Evolutionary conservation across 140 eudicot species (phyloP).

Genomic region (Cichorium intybus): DNA sequence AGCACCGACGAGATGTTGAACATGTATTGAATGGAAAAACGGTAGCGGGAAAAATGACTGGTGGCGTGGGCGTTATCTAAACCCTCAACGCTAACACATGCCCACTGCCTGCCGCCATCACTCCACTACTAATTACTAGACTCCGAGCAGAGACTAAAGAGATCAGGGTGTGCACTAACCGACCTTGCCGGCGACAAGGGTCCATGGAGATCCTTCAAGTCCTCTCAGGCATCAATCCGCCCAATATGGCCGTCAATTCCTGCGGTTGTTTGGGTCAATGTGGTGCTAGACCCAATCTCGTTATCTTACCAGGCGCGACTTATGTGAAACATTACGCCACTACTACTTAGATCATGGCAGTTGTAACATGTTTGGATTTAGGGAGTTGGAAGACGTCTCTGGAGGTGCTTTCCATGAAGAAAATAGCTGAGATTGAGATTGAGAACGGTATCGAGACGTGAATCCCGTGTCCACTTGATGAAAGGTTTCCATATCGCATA

Average conservation of each 20-base stretch:
- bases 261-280: conserved; percentile 90
- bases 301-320: conserved; percentile 53
- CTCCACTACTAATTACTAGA: background rate
- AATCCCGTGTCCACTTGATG: too few species aligned
- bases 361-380: conserved; percentile 26
- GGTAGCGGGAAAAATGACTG: conserved; percentile 20
- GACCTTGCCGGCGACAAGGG: conserved; percentile 71
- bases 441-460: too few species aligned
- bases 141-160: conserved; percentile 29
- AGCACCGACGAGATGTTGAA: background rate
- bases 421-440: conserved; percentile 55
- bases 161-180: conserved; percentile 65
- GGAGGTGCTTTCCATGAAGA: conserved; percentile 74
- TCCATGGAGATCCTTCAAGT: conserved; percentile 52
- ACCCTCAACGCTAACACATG: conserved; percentile 14
- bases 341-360: conserved; percentile 46
- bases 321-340: conserved; percentile 71
- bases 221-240: conserved; percentile 69
- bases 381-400: conserved; percentile 32
- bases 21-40: background rate
- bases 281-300: conserved; percentile 79
- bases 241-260: conserved; percentile 54
- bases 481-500: too few species aligned
- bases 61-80: conserved; percentile 29
- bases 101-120: background rate